phyloP scores from a whole-genome alignment of 1,284 basidiomycete genomes.

The Cryptococcus sp. region DNA sequence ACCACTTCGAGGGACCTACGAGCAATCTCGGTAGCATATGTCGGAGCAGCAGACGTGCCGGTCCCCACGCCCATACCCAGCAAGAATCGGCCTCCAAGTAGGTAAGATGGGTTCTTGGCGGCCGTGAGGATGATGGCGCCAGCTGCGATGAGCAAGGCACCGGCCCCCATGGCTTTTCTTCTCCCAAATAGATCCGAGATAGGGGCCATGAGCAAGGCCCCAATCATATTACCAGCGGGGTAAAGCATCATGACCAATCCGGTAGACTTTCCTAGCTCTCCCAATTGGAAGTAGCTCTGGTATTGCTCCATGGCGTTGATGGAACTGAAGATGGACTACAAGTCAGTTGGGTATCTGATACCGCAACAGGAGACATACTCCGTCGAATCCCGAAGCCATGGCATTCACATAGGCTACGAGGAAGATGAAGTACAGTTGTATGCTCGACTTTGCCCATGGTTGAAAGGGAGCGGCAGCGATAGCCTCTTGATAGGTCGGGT shows the following conservation, averaged over 20 bases:
- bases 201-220: slow-evolving; percentile 19
- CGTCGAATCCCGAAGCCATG: slow-evolving; percentile 18
- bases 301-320: slow-evolving; percentile 23
- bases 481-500: slow-evolving; percentile 12
- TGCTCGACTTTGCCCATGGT: slow-evolving; percentile 16
- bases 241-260: slow-evolving; percentile 24
- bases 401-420: slow-evolving; percentile 20
- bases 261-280: slow-evolving; percentile 11
- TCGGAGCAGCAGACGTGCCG: slow-evolving; percentile 15
- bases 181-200: slow-evolving; percentile 21
- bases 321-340: slow-evolving; percentile 20
- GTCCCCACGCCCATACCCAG: slow-evolving; percentile 18
- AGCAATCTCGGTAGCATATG: slow-evolving; percentile 14
- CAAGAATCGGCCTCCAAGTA: slow-evolving; percentile 15
- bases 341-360: background rate
- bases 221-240: slow-evolving; percentile 19
- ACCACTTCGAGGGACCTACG: too few species aligned
- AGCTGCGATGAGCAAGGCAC: slow-evolving; percentile 48
- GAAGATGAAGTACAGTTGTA: slow-evolving; percentile 19
- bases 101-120: slow-evolving; percentile 49
- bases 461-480: slow-evolving; percentile 13
- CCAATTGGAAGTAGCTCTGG: slow-evolving; percentile 13
- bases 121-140: slow-evolving; percentile 51
- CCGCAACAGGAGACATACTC: slow-evolving; percentile 6
- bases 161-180: slow-evolving; percentile 19